These are phyloP conservation scores for Deinandra increscens DNA, from an alignment of 129 eudicot species.

Conservation along the genomic window DNA sequence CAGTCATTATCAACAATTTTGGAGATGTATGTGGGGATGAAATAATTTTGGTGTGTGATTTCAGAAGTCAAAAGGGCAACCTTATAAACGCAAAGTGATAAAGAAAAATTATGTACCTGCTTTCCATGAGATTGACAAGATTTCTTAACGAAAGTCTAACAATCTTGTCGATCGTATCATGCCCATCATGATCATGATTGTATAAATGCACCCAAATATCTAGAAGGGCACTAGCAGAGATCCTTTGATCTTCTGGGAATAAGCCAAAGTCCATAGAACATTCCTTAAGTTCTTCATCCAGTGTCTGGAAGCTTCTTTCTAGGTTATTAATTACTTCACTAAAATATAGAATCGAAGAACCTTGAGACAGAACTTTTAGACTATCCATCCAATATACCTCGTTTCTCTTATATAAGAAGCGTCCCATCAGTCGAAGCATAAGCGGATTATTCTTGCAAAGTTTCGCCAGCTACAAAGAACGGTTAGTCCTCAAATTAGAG, in stretches of 20 bases:
- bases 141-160: constrained; percentile 29
- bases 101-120: constrained; percentile 6
- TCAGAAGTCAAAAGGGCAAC: too few species aligned
- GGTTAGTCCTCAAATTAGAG: background rate
- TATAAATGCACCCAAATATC: constrained; percentile 54
- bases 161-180: constrained; percentile 26
- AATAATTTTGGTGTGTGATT: too few species aligned
- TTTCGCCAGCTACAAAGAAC: constrained; percentile 30
- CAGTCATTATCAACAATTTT: too few species aligned
- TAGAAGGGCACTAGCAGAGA: constrained; percentile 36
- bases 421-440: constrained; percentile 43
- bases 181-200: constrained; percentile 31
- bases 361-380: constrained; percentile 14
- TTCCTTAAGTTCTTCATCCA: constrained; percentile 32
- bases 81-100: background rate
- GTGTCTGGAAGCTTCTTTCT: constrained; percentile 37
- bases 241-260: constrained; percentile 47
- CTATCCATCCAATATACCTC: constrained; percentile 33
- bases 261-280: constrained; percentile 42
- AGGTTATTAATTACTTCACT: constrained; percentile 17
- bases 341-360: constrained; percentile 31
- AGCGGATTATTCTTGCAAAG: constrained; percentile 44
- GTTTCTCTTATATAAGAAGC: constrained; percentile 32
- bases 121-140: constrained; percentile 28
- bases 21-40: too few species aligned